Evolutionary conservation across 2,329 filamentous ascomycete genomes (phyloP).

Genomic region (Hypoxylon sp.): DNA sequence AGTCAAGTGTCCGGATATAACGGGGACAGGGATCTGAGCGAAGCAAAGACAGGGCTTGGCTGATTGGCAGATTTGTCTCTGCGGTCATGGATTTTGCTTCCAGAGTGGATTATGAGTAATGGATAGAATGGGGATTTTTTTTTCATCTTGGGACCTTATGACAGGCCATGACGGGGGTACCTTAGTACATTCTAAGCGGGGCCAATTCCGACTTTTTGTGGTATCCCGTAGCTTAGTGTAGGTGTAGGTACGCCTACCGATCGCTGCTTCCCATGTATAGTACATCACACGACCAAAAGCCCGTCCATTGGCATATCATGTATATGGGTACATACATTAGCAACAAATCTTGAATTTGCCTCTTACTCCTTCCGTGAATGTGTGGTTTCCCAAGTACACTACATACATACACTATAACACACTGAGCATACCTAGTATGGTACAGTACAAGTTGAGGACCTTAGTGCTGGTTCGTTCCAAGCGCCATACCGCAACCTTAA

Average conservation of each 20-base stretch:
- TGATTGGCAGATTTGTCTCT: slow-evolving; percentile 35
- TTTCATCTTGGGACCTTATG: slow-evolving; percentile 5
- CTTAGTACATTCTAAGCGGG: slow-evolving; percentile 15
- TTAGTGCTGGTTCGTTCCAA: slow-evolving; percentile 20
- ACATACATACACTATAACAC: too few relatives aligned
- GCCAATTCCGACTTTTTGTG: slow-evolving; percentile 34
- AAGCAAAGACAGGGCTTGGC: slow-evolving; percentile 19
- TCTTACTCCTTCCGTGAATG: not conserved
- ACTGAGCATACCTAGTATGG: not conserved
- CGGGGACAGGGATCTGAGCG: slow-evolving; percentile 40
- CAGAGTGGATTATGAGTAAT: slow-evolving; percentile 38
- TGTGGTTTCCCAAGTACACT: not conserved
- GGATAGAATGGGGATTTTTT: slow-evolving; percentile 22
- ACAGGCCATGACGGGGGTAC: slow-evolving; percentile 2
- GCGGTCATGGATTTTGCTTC: slow-evolving; percentile 32
- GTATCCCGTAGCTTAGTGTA: slow-evolving; percentile 8
- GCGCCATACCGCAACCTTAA: slow-evolving; percentile 44
- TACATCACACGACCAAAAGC: slow-evolving; percentile 18
- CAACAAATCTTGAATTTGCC: not conserved
- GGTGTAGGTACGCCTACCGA: not conserved
- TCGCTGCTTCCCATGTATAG: slow-evolving; percentile 19
- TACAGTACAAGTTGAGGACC: slow-evolving; percentile 10
- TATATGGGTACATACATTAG: too few relatives aligned
- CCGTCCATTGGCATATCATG: too few relatives aligned
- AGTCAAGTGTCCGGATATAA: slow-evolving; percentile 42